Conservation (phyloP, 2,329 filamentous ascomycete genomes). For the Stagonosporopsis tanaceti region DNA sequence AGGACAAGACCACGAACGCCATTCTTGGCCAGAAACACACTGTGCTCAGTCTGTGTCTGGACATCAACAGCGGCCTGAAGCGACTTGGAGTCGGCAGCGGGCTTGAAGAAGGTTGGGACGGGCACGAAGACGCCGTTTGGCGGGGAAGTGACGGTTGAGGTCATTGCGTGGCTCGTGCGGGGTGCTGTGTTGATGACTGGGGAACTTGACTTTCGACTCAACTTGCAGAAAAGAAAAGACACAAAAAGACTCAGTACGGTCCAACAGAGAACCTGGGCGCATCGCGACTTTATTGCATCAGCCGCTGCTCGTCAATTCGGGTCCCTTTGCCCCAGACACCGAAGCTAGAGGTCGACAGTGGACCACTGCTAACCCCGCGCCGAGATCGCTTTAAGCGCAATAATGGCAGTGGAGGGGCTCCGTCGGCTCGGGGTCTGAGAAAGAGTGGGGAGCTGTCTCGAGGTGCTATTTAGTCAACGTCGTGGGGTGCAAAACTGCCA, state of each 20-base stretch:
- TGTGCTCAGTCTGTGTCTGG: slow-evolving; percentile 65
- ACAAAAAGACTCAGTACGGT: background rate
- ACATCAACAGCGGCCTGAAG: slow-evolving; percentile 64
- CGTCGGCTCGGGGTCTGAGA: slow-evolving; percentile 4
- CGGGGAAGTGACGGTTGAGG: slow-evolving; percentile 15
- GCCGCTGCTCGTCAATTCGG: slow-evolving; percentile 29
- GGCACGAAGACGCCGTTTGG: slow-evolving; percentile 51
- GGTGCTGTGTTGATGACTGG: background rate
- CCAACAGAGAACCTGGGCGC: slow-evolving; percentile 9
- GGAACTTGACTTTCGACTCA: slow-evolving; percentile 1
- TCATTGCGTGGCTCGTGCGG: slow-evolving; percentile 18
- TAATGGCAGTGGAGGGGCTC: slow-evolving; percentile 11
- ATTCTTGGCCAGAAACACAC: slow-evolving; percentile 65
- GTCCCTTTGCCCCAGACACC: slow-evolving; percentile 32
- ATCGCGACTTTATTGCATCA: slow-evolving; percentile 22
- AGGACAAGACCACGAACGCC: slow-evolving; percentile 69
- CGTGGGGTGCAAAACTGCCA: background rate
- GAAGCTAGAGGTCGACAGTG: slow-evolving; percentile 36
- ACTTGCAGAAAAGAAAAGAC: background rate
- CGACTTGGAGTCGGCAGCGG: slow-evolving; percentile 54
- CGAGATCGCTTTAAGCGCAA: slow-evolving; percentile 12
- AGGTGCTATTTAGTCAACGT: slow-evolving; percentile 2
- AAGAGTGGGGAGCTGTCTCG: slow-evolving; percentile 4
- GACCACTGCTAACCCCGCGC: slow-evolving; percentile 38
- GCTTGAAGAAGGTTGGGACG: slow-evolving; percentile 71